Percentiles rank a stretch among this genome's conserved stretches.
Conservation (phyloP, 1,284 basidiomycete genomes). For the Ceratobasidium sp. region DNA sequence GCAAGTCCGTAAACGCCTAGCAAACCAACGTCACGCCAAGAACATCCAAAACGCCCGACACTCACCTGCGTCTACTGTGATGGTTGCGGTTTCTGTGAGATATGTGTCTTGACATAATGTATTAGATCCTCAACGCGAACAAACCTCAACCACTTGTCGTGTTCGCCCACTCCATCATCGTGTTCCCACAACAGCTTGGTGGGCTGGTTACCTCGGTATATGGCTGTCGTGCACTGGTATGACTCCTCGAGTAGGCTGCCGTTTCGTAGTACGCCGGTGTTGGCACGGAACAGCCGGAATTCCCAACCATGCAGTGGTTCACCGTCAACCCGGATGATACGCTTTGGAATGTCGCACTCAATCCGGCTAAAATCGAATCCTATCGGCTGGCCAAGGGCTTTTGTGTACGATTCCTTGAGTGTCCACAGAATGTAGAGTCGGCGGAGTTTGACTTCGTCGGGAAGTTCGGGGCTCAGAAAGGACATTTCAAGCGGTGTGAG, state of each 20-base stretch:
- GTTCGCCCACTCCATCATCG: slow-evolving; percentile 17
- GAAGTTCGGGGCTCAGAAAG: slow-evolving; percentile 52
- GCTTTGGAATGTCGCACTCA: slow-evolving; percentile 73
- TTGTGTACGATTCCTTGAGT: slow-evolving; percentile 78
- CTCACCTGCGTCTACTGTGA: slow-evolving; percentile 7
- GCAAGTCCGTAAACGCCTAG: background rate
- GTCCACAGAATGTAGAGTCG: slow-evolving; percentile 75
- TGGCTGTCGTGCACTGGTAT: slow-evolving; percentile 37
- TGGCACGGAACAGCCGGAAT: slow-evolving; percentile 77
- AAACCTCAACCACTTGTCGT: slow-evolving; percentile 30
- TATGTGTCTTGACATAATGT: slow-evolving; percentile 35
- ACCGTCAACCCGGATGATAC: slow-evolving; percentile 67
- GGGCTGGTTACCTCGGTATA: slow-evolving; percentile 31
- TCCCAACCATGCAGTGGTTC: slow-evolving; percentile 77
- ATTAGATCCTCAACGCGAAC: slow-evolving; percentile 29
- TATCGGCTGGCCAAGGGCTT: slow-evolving; percentile 73
- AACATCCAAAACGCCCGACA: background rate
- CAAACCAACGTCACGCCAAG: background rate
- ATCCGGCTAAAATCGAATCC: slow-evolving; percentile 81
- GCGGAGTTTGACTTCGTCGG: slow-evolving; percentile 69
- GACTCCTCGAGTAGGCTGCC: slow-evolving; percentile 37
- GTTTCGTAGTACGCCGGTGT: slow-evolving; percentile 58
- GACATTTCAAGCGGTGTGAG: slow-evolving; percentile 54
- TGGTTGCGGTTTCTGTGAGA: slow-evolving; percentile 45
- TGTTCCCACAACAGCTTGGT: slow-evolving; percentile 31